Base-by-base conservation (phyloP, 306 rosid genomes). In the Quercus cerris region DNA sequence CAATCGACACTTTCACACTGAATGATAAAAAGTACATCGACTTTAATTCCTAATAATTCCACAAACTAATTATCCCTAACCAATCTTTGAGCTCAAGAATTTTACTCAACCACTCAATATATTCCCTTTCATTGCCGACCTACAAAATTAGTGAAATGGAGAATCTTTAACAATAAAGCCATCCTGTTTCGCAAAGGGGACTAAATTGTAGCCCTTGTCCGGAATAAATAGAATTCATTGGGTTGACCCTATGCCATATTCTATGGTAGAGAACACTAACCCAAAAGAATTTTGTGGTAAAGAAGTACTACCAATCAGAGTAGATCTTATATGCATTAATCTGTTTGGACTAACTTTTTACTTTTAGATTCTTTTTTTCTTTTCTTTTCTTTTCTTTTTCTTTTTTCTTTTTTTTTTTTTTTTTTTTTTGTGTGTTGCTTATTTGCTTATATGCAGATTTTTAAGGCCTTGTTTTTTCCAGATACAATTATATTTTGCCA, bases 71-170 rank as follows among this genome's bases (percentile, higher is more conserved):
- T 51, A 73, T 87, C 80, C 59, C 52, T 5, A 38, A 81, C 71
- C 82, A 84, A 71, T 68, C 90, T 87, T 89, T 74, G 86, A 80
- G 79, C 77, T 70, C 68, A 78, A 84, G 86, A 78, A 80, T 74
- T 82, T 70, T 56, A 73, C 54, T 81, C 85, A 77, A 44, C 88
- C 76, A 85, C 84, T 58, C 76, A 69, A 38, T 69, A 69, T 69
- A 57, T 81, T 78, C 78, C 63, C 81, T 79, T 75, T 67, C 80
- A 44, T 19, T 76, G 28, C 81, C 57, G 76, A 64, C 41, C 18
- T 41, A 49, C 71, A 6, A 38, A 68, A 79, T 84, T 58, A 68
- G 38, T 51, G 57, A 73, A 79, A 62, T 33, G 38, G 25, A 28
- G 12, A 17, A 56, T 81, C 46, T 78, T 83, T 57, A 78, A 28